These are phyloP conservation scores for Cronartium quercuum DNA, from an alignment of 1,284 basidiomycete species.

Conservation along the genomic window DNA sequence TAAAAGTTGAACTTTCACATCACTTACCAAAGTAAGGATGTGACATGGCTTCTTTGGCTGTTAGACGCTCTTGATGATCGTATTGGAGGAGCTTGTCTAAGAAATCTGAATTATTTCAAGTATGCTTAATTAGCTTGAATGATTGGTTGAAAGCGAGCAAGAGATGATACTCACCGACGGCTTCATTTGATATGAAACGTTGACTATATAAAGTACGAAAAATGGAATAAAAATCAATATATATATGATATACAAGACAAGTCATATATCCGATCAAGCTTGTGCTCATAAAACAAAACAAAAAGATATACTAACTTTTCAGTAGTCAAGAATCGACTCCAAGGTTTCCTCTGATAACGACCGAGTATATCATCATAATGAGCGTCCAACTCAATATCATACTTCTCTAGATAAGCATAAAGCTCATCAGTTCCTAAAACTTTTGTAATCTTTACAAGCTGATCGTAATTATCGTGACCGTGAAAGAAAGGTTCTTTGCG, in stretches of 20 bases:
- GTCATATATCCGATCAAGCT: too few species aligned
- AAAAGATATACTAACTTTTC: slow-evolving; percentile 5
- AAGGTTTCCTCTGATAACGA: slow-evolving; percentile 48
- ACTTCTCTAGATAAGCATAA: slow-evolving; percentile 82
- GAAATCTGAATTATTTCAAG: slow-evolving; percentile 63
- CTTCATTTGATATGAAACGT: slow-evolving; percentile 49
- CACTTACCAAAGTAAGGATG: slow-evolving; percentile 72
- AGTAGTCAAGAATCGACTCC: slow-evolving; percentile 48
- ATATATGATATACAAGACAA: too few species aligned
- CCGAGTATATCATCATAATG: slow-evolving; percentile 49
- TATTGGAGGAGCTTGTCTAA: slow-evolving; percentile 92
- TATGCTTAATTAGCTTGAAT: slow-evolving; percentile 48
- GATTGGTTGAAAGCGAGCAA: neutral
- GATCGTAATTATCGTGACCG: slow-evolving; percentile 98
- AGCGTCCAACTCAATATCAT: slow-evolving; percentile 64
- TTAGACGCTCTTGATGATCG: slow-evolving; percentile 93
- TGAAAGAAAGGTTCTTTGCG: slow-evolving; percentile 99
- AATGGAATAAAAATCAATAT: neutral
- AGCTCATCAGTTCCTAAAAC: slow-evolving; percentile 94
- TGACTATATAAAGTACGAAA: slow-evolving; percentile 44
- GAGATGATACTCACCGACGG: slow-evolving; percentile 45
- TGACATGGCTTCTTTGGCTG: slow-evolving; percentile 79
- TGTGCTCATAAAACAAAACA: too few species aligned
- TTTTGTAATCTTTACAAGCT: slow-evolving; percentile 95
- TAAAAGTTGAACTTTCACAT: neutral